These are phyloP conservation scores for Lenzites betulinus DNA, from an alignment of 768 basidiomycete genomes.

Conservation along the genomic window DNA sequence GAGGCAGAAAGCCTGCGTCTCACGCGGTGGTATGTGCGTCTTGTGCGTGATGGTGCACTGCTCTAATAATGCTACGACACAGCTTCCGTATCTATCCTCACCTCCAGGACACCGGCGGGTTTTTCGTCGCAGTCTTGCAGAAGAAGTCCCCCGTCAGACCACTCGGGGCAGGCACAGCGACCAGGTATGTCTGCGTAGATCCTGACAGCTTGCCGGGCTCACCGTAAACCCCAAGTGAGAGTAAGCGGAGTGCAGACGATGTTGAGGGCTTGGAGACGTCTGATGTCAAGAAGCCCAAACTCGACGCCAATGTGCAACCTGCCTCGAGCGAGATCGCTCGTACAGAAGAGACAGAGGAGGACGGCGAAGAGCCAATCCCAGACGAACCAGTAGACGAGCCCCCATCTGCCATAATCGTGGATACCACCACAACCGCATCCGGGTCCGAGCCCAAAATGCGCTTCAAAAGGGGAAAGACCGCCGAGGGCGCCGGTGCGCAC, in stretches of 20 bases:
- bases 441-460: constrained; percentile 19
- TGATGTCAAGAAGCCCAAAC: constrained; percentile 53
- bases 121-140: constrained; percentile 92
- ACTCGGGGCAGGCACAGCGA: background rate
- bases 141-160: constrained; percentile 37
- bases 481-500: constrained; percentile 32
- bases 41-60: background rate
- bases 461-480: constrained; percentile 26
- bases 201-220: background rate
- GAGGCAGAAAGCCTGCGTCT: constrained; percentile 64
- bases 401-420: constrained; percentile 19
- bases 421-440: background rate
- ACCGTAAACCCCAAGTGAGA: constrained; percentile 28
- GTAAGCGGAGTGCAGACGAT: constrained; percentile 54
- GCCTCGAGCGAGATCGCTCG: constrained; percentile 10
- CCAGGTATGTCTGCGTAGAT: constrained; percentile 2
- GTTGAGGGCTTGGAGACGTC: constrained; percentile 41
- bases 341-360: constrained; percentile 9
- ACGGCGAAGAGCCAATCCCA: constrained; percentile 8
- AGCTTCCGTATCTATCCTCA: constrained; percentile 94
- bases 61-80: background rate
- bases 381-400: constrained; percentile 3
- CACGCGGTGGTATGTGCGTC: constrained; percentile 60
- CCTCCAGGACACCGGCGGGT: constrained; percentile 94
- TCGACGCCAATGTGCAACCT: constrained; percentile 36